phyloP scores from a whole-genome alignment of 2,329 filamentous ascomycete species.

The Ophiocordyceps sinensis region DNA sequence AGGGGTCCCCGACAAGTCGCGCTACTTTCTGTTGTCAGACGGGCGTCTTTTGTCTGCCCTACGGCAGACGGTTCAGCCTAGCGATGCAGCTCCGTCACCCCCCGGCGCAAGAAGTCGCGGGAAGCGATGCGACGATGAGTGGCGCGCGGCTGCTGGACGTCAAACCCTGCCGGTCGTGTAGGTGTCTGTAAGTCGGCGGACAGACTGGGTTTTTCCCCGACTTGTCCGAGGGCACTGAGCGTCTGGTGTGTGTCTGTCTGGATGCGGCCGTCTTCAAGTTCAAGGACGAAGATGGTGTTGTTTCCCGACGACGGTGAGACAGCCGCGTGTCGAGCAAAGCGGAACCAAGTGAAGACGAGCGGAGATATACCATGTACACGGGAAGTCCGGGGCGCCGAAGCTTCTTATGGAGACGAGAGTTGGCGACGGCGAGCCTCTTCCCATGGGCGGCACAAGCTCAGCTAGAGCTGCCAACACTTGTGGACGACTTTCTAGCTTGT shows the following conservation, averaged over 20 bases:
- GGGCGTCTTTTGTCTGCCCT: constrained; percentile 7
- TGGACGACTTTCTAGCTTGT: constrained; percentile 1
- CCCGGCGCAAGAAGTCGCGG: too few relatives aligned
- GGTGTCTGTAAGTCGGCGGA: too few relatives aligned
- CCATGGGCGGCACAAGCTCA: constrained; percentile 5
- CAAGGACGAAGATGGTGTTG: too few relatives aligned
- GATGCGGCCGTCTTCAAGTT: too few relatives aligned
- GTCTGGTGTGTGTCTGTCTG: too few relatives aligned
- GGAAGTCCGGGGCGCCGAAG: constrained; percentile 9
- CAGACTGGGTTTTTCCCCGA: too few relatives aligned
- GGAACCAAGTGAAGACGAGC: neutral
- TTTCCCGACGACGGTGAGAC: too few relatives aligned
- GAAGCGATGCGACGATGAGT: too few relatives aligned
- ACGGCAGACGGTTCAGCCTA: neutral
- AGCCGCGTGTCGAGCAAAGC: neutral
- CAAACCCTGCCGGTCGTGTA: neutral
- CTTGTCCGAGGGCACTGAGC: too few relatives aligned
- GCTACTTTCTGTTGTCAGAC: constrained; percentile 20
- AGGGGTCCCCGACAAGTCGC: constrained; percentile 16
- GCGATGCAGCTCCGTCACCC: too few relatives aligned
- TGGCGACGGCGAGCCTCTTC: neutral
- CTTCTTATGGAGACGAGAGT: constrained; percentile 2
- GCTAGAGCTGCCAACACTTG: constrained; percentile 3
- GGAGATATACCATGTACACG: neutral
- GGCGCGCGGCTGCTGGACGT: neutral